Evolutionary conservation across 2,329 filamentous ascomycete species (phyloP).

Genomic region (Corynespora cassiicola): DNA sequence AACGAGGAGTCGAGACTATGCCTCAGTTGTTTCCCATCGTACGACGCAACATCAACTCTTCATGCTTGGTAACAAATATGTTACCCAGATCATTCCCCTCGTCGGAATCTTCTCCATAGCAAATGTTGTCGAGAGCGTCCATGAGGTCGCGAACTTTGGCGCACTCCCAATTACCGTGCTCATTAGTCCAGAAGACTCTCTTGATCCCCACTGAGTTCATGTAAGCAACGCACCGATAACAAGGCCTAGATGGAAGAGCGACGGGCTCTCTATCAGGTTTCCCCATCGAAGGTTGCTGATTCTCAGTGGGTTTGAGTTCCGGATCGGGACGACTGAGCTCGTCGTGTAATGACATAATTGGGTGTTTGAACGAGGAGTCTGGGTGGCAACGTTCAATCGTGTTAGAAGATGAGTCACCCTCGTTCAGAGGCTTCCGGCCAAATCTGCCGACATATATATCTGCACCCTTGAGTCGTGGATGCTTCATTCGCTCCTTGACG

Average conservation of each 20-base stretch:
- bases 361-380: slow-evolving; percentile 44
- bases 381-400: not conserved
- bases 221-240: slow-evolving; percentile 60
- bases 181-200: slow-evolving; percentile 61
- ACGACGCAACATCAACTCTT: slow-evolving; percentile 55
- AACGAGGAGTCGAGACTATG: not conserved
- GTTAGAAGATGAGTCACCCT: too few species aligned
- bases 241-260: slow-evolving; percentile 54
- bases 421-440: slow-evolving; percentile 36
- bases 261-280: slow-evolving; percentile 17
- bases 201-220: slow-evolving; percentile 61
- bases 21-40: slow-evolving; percentile 35
- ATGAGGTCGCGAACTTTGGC: slow-evolving; percentile 59
- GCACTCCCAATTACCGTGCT: slow-evolving; percentile 56
- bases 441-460: slow-evolving; percentile 60
- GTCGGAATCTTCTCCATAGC: slow-evolving; percentile 19
- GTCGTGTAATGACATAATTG: slow-evolving; percentile 20
- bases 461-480: slow-evolving; percentile 55
- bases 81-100: slow-evolving; percentile 25
- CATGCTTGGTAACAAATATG: slow-evolving; percentile 61
- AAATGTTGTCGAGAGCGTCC: slow-evolving; percentile 49
- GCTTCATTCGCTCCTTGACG: slow-evolving; percentile 51
- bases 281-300: not conserved
- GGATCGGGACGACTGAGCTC: not conserved
- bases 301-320: not conserved